Percentiles rank a stretch among this genome's conserved stretches.
Conservation (phyloP, 768 basidiomycete species). For the Leucosporidium creatinivorum region DNA sequence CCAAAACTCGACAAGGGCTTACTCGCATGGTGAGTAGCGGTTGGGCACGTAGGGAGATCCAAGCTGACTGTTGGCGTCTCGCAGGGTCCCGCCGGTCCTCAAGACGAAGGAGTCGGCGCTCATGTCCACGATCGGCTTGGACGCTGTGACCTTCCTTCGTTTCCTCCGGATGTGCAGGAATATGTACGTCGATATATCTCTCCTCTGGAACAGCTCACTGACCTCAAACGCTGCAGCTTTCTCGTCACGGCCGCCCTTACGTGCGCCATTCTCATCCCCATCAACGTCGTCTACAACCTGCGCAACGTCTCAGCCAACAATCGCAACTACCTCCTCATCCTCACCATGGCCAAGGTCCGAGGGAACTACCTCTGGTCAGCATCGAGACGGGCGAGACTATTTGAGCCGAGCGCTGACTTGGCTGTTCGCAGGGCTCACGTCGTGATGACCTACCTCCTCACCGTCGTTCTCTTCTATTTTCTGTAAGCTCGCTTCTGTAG, state of each 20-base stretch:
- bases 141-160: conserved; percentile 85
- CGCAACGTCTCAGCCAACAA: conserved; percentile 45
- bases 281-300: conserved; percentile 79
- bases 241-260: conserved; percentile 55
- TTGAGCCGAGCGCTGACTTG: conserved; percentile 40
- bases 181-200: conserved; percentile 2
- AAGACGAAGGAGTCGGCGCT: conserved; percentile 30
- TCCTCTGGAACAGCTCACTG: neutral
- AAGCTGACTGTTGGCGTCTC: too few species aligned
- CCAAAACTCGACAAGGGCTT: conserved; percentile 67
- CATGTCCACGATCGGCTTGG: conserved; percentile 72
- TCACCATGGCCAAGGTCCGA: conserved; percentile 36
- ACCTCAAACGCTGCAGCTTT: conserved; percentile 50
- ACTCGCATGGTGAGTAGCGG: conserved; percentile 68
- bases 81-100: conserved; percentile 31
- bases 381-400: conserved; percentile 39
- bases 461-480: conserved; percentile 47
- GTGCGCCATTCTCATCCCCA: conserved; percentile 70
- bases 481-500: conserved; percentile 47
- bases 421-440: conserved; percentile 72
- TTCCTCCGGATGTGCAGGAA: conserved; percentile 63
- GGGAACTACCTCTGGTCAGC: conserved; percentile 33
- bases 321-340: conserved; percentile 44
- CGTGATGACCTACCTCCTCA: conserved; percentile 72
- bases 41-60: too few species aligned